These are phyloP conservation scores for Fusarium pseudograminearum DNA, from an alignment of 2,329 filamentous ascomycete genomes.

Conservation along the genomic window DNA sequence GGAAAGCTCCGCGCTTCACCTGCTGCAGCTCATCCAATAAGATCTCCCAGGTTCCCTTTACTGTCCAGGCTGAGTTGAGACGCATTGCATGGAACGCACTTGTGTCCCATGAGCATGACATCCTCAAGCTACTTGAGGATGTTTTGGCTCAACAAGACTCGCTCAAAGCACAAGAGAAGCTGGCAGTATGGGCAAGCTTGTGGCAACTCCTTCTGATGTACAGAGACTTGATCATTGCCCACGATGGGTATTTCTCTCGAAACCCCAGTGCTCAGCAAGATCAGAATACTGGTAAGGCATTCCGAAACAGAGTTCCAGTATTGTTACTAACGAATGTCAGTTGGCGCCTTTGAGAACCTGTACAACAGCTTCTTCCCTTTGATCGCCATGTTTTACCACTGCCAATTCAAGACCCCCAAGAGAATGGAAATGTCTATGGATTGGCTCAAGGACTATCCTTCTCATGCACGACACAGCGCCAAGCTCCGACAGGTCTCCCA, in stretches of 20 bases:
- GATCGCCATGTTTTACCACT: conserved; percentile 56
- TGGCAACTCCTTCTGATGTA: conserved; percentile 65
- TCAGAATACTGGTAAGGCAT: conserved; percentile 42
- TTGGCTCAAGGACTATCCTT: conserved; percentile 52
- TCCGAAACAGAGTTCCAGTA: background rate
- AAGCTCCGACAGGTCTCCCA: conserved; percentile 47
- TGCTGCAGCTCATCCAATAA: conserved; percentile 56
- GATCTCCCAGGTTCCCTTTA: conserved; percentile 53
- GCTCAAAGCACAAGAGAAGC: conserved; percentile 54
- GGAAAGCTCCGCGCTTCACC: conserved; percentile 58
- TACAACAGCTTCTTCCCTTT: conserved; percentile 54
- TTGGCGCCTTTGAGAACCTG: conserved; percentile 46
- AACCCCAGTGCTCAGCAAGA: conserved; percentile 41
- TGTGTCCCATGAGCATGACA: conserved; percentile 54
- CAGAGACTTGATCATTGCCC: conserved; percentile 55
- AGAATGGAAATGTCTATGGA: conserved; percentile 55
- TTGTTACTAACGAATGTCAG: conserved; percentile 30
- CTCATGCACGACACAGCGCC: conserved; percentile 45
- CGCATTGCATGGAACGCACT: conserved; percentile 55
- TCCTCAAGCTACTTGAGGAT: conserved; percentile 57
- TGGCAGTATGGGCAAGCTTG: conserved; percentile 62
- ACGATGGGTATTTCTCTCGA: conserved; percentile 48
- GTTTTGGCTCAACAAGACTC: conserved; percentile 55
- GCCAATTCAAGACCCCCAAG: conserved; percentile 57
- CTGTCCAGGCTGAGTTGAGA: conserved; percentile 56